These are phyloP conservation scores for Ilyonectria robusta DNA, from an alignment of 2,329 filamentous ascomycete species.

Conservation along the genomic window DNA sequence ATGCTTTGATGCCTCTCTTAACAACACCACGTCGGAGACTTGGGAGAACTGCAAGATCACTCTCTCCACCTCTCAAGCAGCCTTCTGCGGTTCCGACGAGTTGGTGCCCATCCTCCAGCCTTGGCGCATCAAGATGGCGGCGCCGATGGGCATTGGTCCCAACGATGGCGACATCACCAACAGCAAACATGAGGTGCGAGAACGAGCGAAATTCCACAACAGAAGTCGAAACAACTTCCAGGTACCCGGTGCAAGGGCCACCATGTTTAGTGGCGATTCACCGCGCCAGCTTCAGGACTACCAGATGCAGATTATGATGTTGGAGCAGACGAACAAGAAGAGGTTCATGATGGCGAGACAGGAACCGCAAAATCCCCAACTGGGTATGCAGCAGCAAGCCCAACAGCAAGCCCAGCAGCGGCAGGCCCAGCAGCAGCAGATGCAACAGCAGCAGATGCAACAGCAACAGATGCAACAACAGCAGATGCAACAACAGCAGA, in stretches of 20 bases:
- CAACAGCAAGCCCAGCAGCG: slow-evolving; percentile 7
- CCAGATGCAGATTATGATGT: slow-evolving; percentile 88
- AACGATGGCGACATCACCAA: slow-evolving; percentile 50
- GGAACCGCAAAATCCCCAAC: slow-evolving; percentile 63
- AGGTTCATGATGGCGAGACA: slow-evolving; percentile 86
- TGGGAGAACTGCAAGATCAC: slow-evolving; percentile 73
- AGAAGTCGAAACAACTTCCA: slow-evolving; percentile 48
- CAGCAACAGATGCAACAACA: slow-evolving; percentile 14
- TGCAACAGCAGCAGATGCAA: slow-evolving; percentile 17
- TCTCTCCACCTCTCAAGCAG: slow-evolving; percentile 75
- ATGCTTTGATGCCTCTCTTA: slow-evolving; percentile 74
- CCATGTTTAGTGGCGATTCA: slow-evolving; percentile 47
- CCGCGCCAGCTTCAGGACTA: slow-evolving; percentile 88
- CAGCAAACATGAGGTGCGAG: slow-evolving; percentile 56
- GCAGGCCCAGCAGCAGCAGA: slow-evolving; percentile 20
- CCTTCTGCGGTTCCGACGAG: slow-evolving; percentile 69
- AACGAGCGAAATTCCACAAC: slow-evolving; percentile 49
- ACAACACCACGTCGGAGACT: slow-evolving; percentile 74
- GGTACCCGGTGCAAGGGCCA: slow-evolving; percentile 1
- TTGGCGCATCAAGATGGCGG: slow-evolving; percentile 69
- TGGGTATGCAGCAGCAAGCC: slow-evolving; percentile 42
- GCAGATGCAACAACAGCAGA: slow-evolving; percentile 21
- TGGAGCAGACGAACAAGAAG: slow-evolving; percentile 90
- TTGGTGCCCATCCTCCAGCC: slow-evolving; percentile 67
- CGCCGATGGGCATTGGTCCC: slow-evolving; percentile 41